Percentiles rank a stretch among this genome's conserved stretches.
Conservation (phyloP, 768 basidiomycete species). For the Leccinellum albellum region DNA sequence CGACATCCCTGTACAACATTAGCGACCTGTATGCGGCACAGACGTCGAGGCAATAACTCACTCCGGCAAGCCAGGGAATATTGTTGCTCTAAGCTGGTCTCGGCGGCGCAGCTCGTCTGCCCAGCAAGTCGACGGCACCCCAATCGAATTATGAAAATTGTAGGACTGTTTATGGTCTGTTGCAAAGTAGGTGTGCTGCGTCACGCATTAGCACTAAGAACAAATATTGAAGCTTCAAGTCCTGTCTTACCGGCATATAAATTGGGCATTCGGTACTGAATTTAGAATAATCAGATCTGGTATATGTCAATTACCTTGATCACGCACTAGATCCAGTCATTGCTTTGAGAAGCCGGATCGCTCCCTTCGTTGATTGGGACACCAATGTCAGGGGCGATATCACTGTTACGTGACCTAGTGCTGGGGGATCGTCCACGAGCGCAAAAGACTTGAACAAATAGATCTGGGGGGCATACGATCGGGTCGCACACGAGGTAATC, state of each 20-base stretch:
- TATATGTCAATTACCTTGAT: background rate
- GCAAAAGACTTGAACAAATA: slow-evolving; percentile 33
- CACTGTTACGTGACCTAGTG: background rate
- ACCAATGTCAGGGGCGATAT: slow-evolving; percentile 18
- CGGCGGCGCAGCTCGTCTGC: slow-evolving; percentile 38
- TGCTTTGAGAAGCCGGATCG: slow-evolving; percentile 38
- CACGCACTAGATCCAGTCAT: slow-evolving; percentile 45
- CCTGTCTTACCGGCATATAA: slow-evolving; percentile 41
- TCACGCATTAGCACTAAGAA: background rate
- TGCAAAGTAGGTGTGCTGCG: slow-evolving; percentile 45
- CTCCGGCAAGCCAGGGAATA: slow-evolving; percentile 45
- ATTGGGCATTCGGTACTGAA: slow-evolving; percentile 42
- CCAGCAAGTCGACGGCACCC: slow-evolving; percentile 31
- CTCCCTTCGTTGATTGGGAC: slow-evolving; percentile 36
- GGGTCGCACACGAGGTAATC: slow-evolving; percentile 46
- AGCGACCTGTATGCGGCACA: background rate
- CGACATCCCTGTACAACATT: slow-evolving; percentile 30
- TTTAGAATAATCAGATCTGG: slow-evolving; percentile 3
- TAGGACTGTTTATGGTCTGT: slow-evolving; percentile 49
- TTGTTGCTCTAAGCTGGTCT: slow-evolving; percentile 31
- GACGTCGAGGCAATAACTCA: slow-evolving; percentile 17
- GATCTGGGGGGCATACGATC: slow-evolving; percentile 40
- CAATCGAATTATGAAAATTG: slow-evolving; percentile 15
- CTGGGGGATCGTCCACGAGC: slow-evolving; percentile 11
- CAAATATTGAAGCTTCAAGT: background rate